phyloP scores from a whole-genome alignment of 768 basidiomycete species.

The Cyclocybe cylindracea region DNA sequence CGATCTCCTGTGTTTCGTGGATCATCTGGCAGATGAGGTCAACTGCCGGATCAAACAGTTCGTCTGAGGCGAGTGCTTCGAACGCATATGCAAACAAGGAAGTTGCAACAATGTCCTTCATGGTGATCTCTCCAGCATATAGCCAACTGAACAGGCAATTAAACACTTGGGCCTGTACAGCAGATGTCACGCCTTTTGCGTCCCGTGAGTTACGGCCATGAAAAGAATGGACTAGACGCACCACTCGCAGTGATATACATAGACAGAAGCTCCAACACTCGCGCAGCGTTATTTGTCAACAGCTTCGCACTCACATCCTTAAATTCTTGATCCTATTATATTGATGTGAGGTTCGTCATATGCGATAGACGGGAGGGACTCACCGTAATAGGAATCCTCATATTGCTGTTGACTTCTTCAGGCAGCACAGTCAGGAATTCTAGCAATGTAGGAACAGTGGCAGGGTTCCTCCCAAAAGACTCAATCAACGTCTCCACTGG shows the following conservation, averaged over 20 bases:
- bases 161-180: constrained; percentile 82
- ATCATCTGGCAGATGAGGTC: constrained; percentile 93
- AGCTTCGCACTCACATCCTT: constrained; percentile 58
- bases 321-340: constrained; percentile 72
- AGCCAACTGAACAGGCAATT: constrained; percentile 88
- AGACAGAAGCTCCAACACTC: constrained; percentile 75
- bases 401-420: constrained; percentile 84
- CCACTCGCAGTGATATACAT: constrained; percentile 91
- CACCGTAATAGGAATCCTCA: constrained; percentile 86
- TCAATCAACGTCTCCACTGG: constrained; percentile 82
- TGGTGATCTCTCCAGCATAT: constrained; percentile 78
- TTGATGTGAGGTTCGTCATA: background rate
- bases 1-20: constrained; percentile 97
- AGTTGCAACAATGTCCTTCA: constrained; percentile 63
- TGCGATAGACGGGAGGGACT: constrained; percentile 30
- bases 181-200: constrained; percentile 70
- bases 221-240: constrained; percentile 35
- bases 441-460: constrained; percentile 79
- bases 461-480: constrained; percentile 80
- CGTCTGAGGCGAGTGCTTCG: constrained; percentile 78
- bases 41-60: constrained; percentile 91
- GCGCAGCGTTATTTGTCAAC: constrained; percentile 65
- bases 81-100: constrained; percentile 85
- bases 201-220: constrained; percentile 1
- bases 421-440: constrained; percentile 91